Percentiles rank a stretch among this genome's conserved stretches.
phyloP scores from a whole-genome alignment of 1,284 basidiomycete genomes.

The Irpex sp. region DNA sequence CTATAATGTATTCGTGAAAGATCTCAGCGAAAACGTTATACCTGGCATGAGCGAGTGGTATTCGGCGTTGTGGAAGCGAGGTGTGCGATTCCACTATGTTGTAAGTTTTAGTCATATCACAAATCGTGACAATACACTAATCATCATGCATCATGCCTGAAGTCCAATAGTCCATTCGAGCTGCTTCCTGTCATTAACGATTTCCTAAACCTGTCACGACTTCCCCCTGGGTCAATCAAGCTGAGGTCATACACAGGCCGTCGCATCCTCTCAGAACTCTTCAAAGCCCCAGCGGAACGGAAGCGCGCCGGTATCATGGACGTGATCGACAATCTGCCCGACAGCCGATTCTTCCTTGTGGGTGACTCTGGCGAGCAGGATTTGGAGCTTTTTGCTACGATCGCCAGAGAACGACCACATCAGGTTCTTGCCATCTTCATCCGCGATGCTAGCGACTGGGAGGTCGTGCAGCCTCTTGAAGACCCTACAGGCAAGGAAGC shows the following conservation, averaged over 20 bases:
- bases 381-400: slow-evolving; percentile 72
- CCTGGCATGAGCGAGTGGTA: slow-evolving; percentile 88
- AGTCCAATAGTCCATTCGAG: slow-evolving; percentile 89
- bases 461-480: slow-evolving; percentile 28
- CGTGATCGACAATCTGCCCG: slow-evolving; percentile 70
- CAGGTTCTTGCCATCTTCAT: slow-evolving; percentile 75
- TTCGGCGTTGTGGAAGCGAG: slow-evolving; percentile 55
- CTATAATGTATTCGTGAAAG: slow-evolving; percentile 73
- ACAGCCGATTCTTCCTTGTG: slow-evolving; percentile 74
- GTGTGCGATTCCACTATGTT: slow-evolving; percentile 81
- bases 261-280: slow-evolving; percentile 71
- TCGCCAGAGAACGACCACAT: slow-evolving; percentile 62
- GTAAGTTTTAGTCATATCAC: slow-evolving; percentile 39
- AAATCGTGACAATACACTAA: slow-evolving; percentile 8
- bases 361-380: slow-evolving; percentile 90
- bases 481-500: slow-evolving; percentile 51
- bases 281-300: slow-evolving; percentile 69
- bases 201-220: slow-evolving; percentile 66
- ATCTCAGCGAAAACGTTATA: slow-evolving; percentile 71
- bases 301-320: slow-evolving; percentile 78
- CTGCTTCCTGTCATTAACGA: slow-evolving; percentile 76
- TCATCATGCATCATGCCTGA: slow-evolving; percentile 15
- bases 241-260: slow-evolving; percentile 80
- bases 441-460: slow-evolving; percentile 51
- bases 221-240: slow-evolving; percentile 69